These are phyloP conservation scores for Xylariaceae sp. DNA, from an alignment of 2,329 filamentous ascomycete species.

Conservation along the genomic window DNA sequence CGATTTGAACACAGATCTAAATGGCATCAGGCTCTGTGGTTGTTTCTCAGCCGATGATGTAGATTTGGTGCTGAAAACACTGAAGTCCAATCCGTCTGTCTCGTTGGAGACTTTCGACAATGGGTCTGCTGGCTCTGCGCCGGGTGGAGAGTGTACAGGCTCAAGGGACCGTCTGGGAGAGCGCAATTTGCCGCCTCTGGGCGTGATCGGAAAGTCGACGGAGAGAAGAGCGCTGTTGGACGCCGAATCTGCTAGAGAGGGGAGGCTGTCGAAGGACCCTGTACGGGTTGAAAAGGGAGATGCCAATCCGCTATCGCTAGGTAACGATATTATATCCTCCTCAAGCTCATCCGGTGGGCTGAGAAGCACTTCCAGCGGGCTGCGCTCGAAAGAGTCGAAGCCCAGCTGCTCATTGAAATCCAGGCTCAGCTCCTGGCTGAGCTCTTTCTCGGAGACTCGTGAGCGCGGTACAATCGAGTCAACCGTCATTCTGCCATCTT, in stretches of 20 bases:
- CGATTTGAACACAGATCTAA: conserved; percentile 61
- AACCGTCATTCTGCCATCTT: conserved; percentile 44
- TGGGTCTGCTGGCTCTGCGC: conserved; percentile 45
- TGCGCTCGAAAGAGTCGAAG: conserved; percentile 44
- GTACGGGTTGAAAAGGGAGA: conserved; percentile 53
- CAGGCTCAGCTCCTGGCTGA: conserved; percentile 38
- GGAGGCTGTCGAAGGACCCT: conserved; percentile 57
- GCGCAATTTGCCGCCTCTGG: conserved; percentile 39
- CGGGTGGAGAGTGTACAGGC: conserved; percentile 52
- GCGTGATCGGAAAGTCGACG: conserved; percentile 45
- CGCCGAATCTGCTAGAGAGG: conserved; percentile 55
- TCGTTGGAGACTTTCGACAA: conserved; percentile 36
- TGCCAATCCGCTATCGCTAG: conserved; percentile 49
- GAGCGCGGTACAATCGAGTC: conserved; percentile 53
- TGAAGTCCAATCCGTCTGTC: conserved; percentile 45
- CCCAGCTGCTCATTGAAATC: conserved; percentile 17
- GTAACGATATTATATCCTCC: conserved; percentile 42
- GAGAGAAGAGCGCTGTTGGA: conserved; percentile 48
- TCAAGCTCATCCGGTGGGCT: conserved; percentile 56
- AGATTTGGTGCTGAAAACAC: conserved; percentile 40
- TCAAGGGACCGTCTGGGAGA: conserved; percentile 49
- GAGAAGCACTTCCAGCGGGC: conserved; percentile 56
- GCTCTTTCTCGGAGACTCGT: conserved; percentile 54
- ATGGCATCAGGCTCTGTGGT: conserved; percentile 37
- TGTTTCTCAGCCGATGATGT: conserved; percentile 27